These are phyloP conservation scores for Alopecurus myosuroides DNA, from an alignment of 176 grass and related monocot species.

Conservation along the genomic window DNA sequence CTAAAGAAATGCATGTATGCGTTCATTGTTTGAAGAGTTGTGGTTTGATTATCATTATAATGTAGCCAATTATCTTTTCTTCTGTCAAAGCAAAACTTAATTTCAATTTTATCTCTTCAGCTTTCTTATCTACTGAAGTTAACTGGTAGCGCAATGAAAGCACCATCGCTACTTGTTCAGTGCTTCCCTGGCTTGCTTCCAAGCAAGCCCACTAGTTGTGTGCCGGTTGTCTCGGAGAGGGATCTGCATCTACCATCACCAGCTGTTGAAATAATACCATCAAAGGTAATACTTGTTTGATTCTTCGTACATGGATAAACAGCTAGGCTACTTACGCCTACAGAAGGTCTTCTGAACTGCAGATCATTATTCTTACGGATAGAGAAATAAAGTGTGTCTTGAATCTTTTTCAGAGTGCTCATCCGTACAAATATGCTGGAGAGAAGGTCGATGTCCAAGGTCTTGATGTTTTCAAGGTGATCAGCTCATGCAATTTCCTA, in stretches of 20 bases:
- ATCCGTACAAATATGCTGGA: constrained; percentile 90
- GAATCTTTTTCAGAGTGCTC: constrained; percentile 66
- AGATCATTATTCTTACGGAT: background rate
- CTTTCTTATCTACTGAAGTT: background rate
- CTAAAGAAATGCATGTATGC: background rate
- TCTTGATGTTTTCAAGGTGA: constrained; percentile 87
- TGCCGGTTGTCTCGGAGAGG: constrained; percentile 73
- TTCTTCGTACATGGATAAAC: constrained; percentile 2
- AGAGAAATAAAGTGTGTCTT: background rate
- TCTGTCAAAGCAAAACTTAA: background rate
- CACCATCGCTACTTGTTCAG: constrained; percentile 61
- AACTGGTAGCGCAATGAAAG: constrained; percentile 49
- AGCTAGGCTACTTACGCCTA: background rate
- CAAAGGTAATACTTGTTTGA: constrained; percentile 49
- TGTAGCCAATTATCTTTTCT: background rate
- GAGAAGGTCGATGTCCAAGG: constrained; percentile 93
- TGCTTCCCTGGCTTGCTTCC: constrained; percentile 82
- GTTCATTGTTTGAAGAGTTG: background rate
- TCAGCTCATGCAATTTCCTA: background rate
- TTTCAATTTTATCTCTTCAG: background rate
- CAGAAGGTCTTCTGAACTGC: background rate
- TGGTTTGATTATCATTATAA: background rate
- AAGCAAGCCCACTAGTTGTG: constrained; percentile 46
- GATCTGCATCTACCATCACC: constrained; percentile 84
- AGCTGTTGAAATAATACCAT: constrained; percentile 84